Evolutionary conservation across 2,329 filamentous ascomycete genomes (phyloP).

Genomic region (Huntiella bhutanensis): DNA sequence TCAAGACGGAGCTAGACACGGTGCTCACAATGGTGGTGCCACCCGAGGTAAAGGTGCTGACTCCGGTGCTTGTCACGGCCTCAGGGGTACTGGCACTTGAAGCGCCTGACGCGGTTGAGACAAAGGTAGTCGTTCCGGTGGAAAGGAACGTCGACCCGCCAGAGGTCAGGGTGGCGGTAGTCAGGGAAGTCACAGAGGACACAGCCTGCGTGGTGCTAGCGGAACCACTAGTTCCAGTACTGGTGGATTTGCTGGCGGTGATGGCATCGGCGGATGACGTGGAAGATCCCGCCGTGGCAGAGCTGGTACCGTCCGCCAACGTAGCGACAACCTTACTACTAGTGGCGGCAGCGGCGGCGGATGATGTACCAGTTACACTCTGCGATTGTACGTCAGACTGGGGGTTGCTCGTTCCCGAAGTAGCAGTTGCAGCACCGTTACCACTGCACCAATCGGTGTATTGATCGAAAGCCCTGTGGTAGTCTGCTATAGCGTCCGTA

Average conservation of each 20-base stretch:
- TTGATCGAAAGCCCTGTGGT: background rate
- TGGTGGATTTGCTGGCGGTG: background rate
- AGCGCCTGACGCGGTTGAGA: background rate
- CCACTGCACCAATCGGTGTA: background rate
- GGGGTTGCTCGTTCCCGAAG: background rate
- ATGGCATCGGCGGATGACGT: background rate
- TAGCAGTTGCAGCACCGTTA: background rate
- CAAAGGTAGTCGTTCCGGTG: background rate
- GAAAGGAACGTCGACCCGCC: background rate
- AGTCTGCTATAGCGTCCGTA: background rate
- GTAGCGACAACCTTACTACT: too few relatives aligned
- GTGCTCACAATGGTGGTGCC: background rate
- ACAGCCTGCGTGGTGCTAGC: too few relatives aligned
- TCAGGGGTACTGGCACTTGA: background rate
- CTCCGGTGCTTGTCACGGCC: background rate
- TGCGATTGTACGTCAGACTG: background rate
- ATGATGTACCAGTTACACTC: background rate
- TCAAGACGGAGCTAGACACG: background rate
- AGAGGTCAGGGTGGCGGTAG: background rate
- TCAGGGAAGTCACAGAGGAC: background rate
- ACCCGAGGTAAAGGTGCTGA: conserved; percentile 13
- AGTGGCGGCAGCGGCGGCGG: background rate
- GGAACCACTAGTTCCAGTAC: background rate
- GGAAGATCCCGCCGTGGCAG: background rate
- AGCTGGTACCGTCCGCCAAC: background rate